Evolutionary conservation across 2,329 filamentous ascomycete genomes (phyloP).

Genomic region (Colletotrichum sp.): DNA sequence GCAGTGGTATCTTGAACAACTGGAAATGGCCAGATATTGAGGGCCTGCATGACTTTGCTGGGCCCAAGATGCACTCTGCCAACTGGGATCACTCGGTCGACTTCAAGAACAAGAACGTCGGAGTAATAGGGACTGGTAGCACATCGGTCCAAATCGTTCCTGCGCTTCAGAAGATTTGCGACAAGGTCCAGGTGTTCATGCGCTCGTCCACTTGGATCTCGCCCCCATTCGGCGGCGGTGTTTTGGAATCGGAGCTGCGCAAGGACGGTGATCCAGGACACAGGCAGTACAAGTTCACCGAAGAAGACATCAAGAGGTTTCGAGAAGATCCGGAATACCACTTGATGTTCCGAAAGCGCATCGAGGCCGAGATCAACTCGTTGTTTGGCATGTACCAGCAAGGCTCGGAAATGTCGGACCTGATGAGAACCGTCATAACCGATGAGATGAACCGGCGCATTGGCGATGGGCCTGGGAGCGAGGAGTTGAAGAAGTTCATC

Average conservation of each 20-base stretch:
- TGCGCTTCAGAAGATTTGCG: conserved; percentile 37
- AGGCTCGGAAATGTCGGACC: conserved; percentile 43
- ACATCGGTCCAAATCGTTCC: conserved; percentile 58
- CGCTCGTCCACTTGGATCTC: conserved; percentile 35
- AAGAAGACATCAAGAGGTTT: conserved; percentile 31
- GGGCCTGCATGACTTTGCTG: conserved; percentile 54
- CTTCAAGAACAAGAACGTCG: conserved; percentile 48
- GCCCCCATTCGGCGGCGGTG: conserved; percentile 30
- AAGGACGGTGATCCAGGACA: conserved; percentile 36
- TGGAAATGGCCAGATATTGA: conserved; percentile 57
- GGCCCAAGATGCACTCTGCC: conserved; percentile 58
- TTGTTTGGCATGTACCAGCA: conserved; percentile 47
- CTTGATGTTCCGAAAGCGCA: conserved; percentile 45
- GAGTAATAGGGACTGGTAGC: conserved; percentile 58
- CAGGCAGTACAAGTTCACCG: conserved; percentile 42
- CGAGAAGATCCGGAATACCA: conserved; percentile 43
- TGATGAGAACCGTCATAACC: conserved; percentile 41
- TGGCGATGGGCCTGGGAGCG: conserved; percentile 38
- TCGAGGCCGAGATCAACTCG: conserved; percentile 47
- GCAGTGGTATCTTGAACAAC: conserved; percentile 54
- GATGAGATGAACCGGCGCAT: conserved; percentile 48
- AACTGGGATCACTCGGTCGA: conserved; percentile 54
- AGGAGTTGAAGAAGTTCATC: conserved; percentile 44
- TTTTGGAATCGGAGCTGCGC: conserved; percentile 26
- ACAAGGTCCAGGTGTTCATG: conserved; percentile 32